Evolutionary conservation across 441 rosid genomes (phyloP), one percentile per base, ranked within the genome.

Genomic region (Erysimum cheiri): DNA sequence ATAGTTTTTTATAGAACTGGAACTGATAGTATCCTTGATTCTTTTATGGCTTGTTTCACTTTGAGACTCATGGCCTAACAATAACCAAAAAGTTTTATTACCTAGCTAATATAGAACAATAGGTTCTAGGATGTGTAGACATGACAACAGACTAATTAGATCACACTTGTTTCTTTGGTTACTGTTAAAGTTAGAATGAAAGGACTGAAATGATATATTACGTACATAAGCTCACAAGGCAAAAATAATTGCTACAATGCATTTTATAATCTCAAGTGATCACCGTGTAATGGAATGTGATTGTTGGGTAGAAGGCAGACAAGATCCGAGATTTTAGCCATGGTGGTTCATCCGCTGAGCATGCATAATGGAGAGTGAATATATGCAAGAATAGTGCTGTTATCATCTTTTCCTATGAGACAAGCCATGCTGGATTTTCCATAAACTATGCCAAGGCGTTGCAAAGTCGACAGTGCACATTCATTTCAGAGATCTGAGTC

Each of bases 341-440:
- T 15, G 28, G 8, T 32, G 3, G 2, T 54, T 14, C 7, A 14
- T 54, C 1, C n/a, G 57, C 36, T 54, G 6, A 8, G 2, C 39
- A n/a, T 54, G 7, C 22, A 54, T 31, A 1, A 1, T 56, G 28
- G 28, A 56, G 43, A 54, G 28, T 33, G 7, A 15, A 32, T 33
- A 26, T 24, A 10, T 35, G 57, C 57, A 46, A 69, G 28, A 69
- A 46, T 57, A 29, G 57, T 47, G 39, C 9, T 69, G 48, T 69
- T 69, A 47, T 36, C 65, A 35, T 14, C 22, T 58, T 47, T n/a
- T 35, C 36, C 5, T 1, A 3, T 3, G 40, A 58, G 73, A 69
- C 65, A 69, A 47, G 65, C 48, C 57, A n/a, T 19, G 53, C 53
- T 67, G 71, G 41, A 8, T 41, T 12, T 11, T 31, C 60, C 43